phyloP scores from a whole-genome alignment of 2,329 filamentous ascomycete species.

The Paraphaeosphaeria minitans region DNA sequence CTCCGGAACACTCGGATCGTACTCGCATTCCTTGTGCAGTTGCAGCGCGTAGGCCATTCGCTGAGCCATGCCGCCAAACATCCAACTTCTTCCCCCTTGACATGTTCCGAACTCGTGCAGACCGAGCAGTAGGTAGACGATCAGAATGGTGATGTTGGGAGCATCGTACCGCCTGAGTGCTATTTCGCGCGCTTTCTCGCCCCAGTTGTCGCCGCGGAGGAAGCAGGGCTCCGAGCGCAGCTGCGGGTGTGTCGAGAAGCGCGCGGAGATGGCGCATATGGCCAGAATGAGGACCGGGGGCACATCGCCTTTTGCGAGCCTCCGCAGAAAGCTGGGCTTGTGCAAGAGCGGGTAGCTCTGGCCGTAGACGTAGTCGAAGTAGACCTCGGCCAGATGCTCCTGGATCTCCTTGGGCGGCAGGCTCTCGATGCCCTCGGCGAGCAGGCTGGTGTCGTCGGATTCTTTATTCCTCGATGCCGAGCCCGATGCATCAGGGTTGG shows the following conservation, averaged over 20 bases:
- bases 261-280: constrained; percentile 91
- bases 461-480: constrained; percentile 54
- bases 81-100: constrained; percentile 94
- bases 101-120: constrained; percentile 97
- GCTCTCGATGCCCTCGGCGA: constrained; percentile 81
- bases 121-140: constrained; percentile 84
- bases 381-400: constrained; percentile 90
- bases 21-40: constrained; percentile 86
- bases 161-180: constrained; percentile 87
- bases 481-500: constrained; percentile 59
- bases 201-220: constrained; percentile 89
- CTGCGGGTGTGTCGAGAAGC: constrained; percentile 88
- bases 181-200: constrained; percentile 82
- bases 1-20: constrained; percentile 72
- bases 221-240: constrained; percentile 79
- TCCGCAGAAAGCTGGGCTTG: constrained; percentile 96
- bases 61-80: constrained; percentile 91
- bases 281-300: constrained; percentile 92
- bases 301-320: constrained; percentile 75
- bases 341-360: constrained; percentile 94
- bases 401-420: constrained; percentile 86
- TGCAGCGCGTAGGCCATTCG: constrained; percentile 97
- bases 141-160: constrained; percentile 94
- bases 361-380: constrained; percentile 94
- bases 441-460: constrained; percentile 74